Evolutionary conservation across 1,284 basidiomycete species (phyloP).

Genomic region (Apiotrichum gracile): DNA sequence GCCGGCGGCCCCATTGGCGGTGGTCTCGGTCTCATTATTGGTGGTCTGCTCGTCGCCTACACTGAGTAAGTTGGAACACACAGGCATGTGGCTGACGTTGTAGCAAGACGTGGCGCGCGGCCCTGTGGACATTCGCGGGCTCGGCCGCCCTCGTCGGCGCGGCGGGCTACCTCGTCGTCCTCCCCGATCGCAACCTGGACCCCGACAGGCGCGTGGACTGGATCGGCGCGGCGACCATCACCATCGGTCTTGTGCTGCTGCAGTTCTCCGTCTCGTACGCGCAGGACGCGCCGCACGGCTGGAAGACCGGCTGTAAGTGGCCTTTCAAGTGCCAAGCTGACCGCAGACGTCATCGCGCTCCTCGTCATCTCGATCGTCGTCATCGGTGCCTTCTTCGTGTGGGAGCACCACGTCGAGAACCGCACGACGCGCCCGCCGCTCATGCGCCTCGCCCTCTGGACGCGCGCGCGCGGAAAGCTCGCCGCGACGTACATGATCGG

Average conservation of each 20-base stretch:
- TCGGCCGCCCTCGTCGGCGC: conserved; percentile 53
- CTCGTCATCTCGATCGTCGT: conserved; percentile 61
- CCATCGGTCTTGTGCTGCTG: conserved; percentile 67
- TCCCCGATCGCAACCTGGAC: conserved; percentile 47
- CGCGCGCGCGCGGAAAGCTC: conserved; percentile 59
- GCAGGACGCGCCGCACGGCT: conserved; percentile 61
- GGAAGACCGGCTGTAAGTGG: conserved; percentile 65
- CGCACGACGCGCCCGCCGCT: conserved; percentile 55
- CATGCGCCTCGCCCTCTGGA: conserved; percentile 67
- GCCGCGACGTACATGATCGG: conserved; percentile 62
- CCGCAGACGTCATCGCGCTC: conserved; percentile 51
- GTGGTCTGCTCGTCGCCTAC: conserved; percentile 65
- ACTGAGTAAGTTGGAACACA: conserved; percentile 41
- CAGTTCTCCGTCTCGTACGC: conserved; percentile 75
- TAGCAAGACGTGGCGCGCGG: conserved; percentile 55
- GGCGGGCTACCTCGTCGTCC: conserved; percentile 55
- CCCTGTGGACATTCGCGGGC: conserved; percentile 57
- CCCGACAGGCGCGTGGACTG: conserved; percentile 67
- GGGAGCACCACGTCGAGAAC: conserved; percentile 59
- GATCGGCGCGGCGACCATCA: conserved; percentile 70
- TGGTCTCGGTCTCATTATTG: conserved; percentile 61
- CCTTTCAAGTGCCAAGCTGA: background rate
- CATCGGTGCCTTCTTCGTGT: conserved; percentile 58
- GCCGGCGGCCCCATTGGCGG: conserved; percentile 73
- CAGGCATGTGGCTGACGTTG: background rate